phyloP scores from a whole-genome alignment of 2,329 filamentous ascomycete genomes.

The Hypoxylon sp. region DNA sequence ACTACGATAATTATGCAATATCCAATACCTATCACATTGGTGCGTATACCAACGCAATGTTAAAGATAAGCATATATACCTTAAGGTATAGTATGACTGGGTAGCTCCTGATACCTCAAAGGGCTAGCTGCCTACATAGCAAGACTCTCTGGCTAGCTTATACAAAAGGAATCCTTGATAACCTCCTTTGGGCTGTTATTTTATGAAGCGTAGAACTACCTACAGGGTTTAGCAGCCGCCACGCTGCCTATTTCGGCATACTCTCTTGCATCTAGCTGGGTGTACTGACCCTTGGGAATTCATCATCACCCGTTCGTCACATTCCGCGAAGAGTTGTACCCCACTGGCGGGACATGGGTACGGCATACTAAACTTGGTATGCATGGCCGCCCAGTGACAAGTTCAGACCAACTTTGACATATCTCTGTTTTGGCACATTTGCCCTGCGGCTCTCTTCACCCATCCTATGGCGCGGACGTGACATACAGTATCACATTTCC shows the following conservation, averaged over 20 bases:
- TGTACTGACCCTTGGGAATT: not conserved
- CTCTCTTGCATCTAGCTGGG: not conserved
- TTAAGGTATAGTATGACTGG: not conserved
- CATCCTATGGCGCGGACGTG: no score
- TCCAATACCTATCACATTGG: not conserved
- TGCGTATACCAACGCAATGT: not conserved
- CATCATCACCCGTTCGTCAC: conserved; percentile 20
- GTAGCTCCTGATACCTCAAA: no score
- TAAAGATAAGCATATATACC: not conserved
- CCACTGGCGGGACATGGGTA: not conserved
- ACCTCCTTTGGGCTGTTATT: not conserved
- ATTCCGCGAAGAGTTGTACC: conserved; percentile 14
- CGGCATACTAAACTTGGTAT: not conserved
- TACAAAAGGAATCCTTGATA: not conserved
- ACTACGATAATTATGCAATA: not conserved
- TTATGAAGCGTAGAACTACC: not conserved
- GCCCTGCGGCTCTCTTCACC: not conserved
- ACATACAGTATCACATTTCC: not conserved
- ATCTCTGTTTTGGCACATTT: not conserved
- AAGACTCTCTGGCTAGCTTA: no score
- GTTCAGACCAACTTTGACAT: no score
- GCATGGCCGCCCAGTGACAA: not conserved
- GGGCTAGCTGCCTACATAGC: no score
- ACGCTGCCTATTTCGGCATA: not conserved
- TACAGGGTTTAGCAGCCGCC: not conserved